Conservation (phyloP, 2,329 filamentous ascomycete species). For the Paramyrothecium sp. region DNA sequence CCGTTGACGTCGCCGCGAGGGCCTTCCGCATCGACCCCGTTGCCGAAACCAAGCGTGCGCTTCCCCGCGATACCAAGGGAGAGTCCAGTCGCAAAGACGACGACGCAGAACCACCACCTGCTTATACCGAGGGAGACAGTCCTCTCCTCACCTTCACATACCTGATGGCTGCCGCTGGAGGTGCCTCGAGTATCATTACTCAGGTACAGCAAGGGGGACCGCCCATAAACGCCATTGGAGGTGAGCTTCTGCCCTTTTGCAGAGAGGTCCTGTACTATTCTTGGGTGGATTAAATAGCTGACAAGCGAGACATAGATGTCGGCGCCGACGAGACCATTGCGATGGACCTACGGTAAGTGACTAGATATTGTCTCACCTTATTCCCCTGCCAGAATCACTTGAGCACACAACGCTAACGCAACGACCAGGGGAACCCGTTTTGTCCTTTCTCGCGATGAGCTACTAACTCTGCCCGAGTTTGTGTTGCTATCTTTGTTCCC, state of each 20-base stretch:
- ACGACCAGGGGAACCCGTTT: slow-evolving; percentile 79
- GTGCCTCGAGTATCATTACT: slow-evolving; percentile 97
- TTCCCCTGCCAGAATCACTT: no score
- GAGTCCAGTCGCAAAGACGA: slow-evolving; percentile 72
- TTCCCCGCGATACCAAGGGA: slow-evolving; percentile 79
- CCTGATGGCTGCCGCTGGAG: slow-evolving; percentile 97
- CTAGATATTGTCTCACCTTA: neutral
- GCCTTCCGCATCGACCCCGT: slow-evolving; percentile 47
- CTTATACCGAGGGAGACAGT: slow-evolving; percentile 92
- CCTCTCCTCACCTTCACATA: slow-evolving; percentile 91
- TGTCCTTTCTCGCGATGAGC: slow-evolving; percentile 89
- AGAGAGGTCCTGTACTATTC: no score
- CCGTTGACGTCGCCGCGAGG: slow-evolving; percentile 30
- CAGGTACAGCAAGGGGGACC: slow-evolving; percentile 94
- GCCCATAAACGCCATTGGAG: slow-evolving; percentile 85
- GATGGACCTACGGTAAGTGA: slow-evolving; percentile 81
- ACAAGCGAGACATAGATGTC: slow-evolving; percentile 56
- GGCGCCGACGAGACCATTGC: slow-evolving; percentile 92
- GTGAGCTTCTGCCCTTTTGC: slow-evolving; percentile 43
- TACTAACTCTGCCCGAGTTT: slow-evolving; percentile 94
- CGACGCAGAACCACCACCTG: slow-evolving; percentile 90
- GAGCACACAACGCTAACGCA: slow-evolving; percentile 23
- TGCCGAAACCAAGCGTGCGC: slow-evolving; percentile 79
- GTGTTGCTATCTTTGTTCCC: slow-evolving; percentile 96
- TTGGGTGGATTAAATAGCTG: neutral